Percentiles rank a stretch among this genome's conserved stretches.
Conservation (phyloP, 2,329 filamentous ascomycete species). For the Helicocarpus griseus region DNA sequence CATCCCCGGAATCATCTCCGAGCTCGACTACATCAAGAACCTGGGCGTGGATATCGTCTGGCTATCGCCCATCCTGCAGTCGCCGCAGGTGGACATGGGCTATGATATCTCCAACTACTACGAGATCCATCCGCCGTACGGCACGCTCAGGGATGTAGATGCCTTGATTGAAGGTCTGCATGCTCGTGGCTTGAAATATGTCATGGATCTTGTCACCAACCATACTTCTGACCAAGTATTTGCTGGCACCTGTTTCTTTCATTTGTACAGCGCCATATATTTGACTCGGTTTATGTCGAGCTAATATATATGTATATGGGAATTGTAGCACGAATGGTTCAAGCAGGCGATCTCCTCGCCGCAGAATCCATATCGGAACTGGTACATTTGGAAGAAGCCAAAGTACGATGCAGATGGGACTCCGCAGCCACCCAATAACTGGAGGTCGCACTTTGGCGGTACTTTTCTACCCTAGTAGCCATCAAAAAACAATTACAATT, state of each 20-base stretch:
- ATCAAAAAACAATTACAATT: constrained; percentile 44
- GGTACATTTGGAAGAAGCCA: constrained; percentile 57
- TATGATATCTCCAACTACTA: constrained; percentile 42
- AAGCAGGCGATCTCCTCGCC: constrained; percentile 48
- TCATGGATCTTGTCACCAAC: constrained; percentile 38
- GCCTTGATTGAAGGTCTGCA: constrained; percentile 34
- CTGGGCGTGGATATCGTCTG: constrained; percentile 34
- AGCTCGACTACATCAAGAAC: constrained; percentile 46
- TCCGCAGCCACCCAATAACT: constrained; percentile 51
- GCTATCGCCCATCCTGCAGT: constrained; percentile 29
- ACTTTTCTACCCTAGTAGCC: constrained; percentile 26
- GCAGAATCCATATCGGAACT: constrained; percentile 47
- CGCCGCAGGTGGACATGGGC: constrained; percentile 40
- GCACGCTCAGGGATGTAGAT: constrained; percentile 35
- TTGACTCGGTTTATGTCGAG: no score
- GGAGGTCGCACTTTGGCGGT: constrained; percentile 32
- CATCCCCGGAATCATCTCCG: constrained; percentile 48
- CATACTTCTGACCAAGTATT: constrained; percentile 29
- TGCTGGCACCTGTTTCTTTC: background rate
- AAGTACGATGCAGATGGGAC: constrained; percentile 45
- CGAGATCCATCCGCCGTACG: constrained; percentile 38
- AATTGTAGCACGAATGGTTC: constrained; percentile 53
- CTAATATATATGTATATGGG: no score
- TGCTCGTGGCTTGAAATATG: constrained; percentile 37
- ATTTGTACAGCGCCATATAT: background rate